A percentile compares a stretch with the other conserved stretches of the same genome.
phyloP scores from a whole-genome alignment of 2,329 filamentous ascomycete genomes.

The Fusarium annulatum region DNA sequence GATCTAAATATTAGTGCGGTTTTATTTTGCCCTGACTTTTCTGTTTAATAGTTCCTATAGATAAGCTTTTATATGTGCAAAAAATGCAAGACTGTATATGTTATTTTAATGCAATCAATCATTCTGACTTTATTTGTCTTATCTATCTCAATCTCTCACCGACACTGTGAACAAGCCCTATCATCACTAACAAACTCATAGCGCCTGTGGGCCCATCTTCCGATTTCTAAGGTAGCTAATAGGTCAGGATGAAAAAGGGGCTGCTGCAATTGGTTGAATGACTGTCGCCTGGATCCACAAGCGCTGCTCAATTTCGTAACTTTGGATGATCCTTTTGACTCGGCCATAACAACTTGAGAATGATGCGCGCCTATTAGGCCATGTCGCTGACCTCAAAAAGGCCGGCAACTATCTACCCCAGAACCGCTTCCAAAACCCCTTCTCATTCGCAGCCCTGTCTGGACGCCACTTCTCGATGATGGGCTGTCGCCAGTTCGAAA shows the following conservation, averaged over 20 bases:
- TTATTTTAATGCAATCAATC: background rate
- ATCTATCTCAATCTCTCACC: background rate
- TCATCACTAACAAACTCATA: background rate
- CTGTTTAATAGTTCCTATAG: fast-evolving
- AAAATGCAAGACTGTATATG: fast-evolving
- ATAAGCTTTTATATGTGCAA: background rate
- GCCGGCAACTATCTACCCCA: background rate
- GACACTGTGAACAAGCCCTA: no score
- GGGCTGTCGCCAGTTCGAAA: background rate
- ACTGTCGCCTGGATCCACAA: background rate
- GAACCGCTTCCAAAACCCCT: background rate
- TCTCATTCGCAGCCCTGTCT: background rate
- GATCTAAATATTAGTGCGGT: background rate
- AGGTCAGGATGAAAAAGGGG: no score
- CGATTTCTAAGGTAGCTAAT: fast-evolving
- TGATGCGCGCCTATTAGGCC: background rate
- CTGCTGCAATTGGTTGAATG: background rate
- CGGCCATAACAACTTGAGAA: no score
- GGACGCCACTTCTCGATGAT: background rate
- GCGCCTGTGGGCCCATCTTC: background rate
- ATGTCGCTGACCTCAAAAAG: background rate
- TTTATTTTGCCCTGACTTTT: background rate
- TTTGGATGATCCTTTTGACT: no score
- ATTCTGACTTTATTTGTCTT: background rate
- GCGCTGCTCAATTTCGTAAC: fast-evolving